phyloP scores from a whole-genome alignment of 1,284 basidiomycete genomes.

The Fereydounia khargensis region DNA sequence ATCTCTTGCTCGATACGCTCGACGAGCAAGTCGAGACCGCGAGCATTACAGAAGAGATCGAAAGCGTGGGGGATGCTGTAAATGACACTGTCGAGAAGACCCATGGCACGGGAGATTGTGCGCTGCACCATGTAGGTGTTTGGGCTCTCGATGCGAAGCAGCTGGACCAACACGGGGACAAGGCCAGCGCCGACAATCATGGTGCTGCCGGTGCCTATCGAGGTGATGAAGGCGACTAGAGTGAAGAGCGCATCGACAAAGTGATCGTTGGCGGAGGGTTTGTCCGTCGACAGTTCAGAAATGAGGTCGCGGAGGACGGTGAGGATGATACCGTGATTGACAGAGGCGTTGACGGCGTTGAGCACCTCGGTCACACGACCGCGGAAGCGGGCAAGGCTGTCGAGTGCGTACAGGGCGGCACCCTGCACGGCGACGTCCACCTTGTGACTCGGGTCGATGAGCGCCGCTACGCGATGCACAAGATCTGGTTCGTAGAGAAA shows the following conservation, averaged over 20 bases:
- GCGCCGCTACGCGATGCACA: conserved; percentile 39
- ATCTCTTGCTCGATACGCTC: conserved; percentile 69
- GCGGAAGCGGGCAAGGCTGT: conserved; percentile 83
- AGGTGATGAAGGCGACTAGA: conserved; percentile 82
- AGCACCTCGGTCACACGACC: conserved; percentile 81
- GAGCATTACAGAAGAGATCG: conserved; percentile 77
- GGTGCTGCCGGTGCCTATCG: conserved; percentile 77
- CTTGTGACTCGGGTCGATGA: conserved; percentile 32
- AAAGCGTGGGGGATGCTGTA: conserved; percentile 87
- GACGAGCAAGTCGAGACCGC: conserved; percentile 82
- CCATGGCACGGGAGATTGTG: conserved; percentile 65
- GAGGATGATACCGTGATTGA: conserved; percentile 79
- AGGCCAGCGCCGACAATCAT: conserved; percentile 97
- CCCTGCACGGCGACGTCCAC: conserved; percentile 62
- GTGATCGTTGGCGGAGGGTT: conserved; percentile 65
- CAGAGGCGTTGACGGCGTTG: conserved; percentile 86
- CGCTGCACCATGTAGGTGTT: conserved; percentile 49
- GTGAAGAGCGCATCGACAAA: conserved; percentile 65
- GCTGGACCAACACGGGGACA: conserved; percentile 69
- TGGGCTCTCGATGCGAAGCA: conserved; percentile 28
- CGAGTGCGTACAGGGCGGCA: conserved; percentile 80
- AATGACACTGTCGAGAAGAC: conserved; percentile 85
- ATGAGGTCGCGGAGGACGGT: conserved; percentile 40
- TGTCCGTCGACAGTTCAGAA: conserved; percentile 21
- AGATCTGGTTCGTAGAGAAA: conserved; percentile 95